These are phyloP conservation scores for Apiospora pterosperma DNA, from an alignment of 2,329 filamentous ascomycete species.

Conservation along the genomic window DNA sequence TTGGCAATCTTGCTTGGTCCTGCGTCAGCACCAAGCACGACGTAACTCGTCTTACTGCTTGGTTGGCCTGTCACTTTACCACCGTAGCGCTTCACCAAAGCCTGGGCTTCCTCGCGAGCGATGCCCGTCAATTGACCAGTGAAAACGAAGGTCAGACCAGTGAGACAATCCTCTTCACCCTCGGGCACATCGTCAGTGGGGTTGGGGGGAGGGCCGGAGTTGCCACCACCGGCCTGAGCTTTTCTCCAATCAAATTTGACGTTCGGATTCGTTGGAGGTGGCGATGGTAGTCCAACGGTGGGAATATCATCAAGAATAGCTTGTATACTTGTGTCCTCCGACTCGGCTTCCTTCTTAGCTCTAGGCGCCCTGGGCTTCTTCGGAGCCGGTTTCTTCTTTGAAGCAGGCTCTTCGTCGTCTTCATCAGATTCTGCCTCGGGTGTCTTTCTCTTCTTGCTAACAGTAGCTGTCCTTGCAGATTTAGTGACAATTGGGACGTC, in stretches of 20 bases:
- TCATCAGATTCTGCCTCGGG: constrained; percentile 56
- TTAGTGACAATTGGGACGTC: constrained; percentile 24
- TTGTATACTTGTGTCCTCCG: constrained; percentile 71
- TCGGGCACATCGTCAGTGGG: constrained; percentile 70
- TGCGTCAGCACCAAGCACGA: constrained; percentile 86
- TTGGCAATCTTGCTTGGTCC: constrained; percentile 90
- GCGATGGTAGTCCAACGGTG: constrained; percentile 76
- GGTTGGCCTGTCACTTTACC: constrained; percentile 84
- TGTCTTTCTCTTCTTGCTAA: constrained; percentile 55
- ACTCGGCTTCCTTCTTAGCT: constrained; percentile 61
- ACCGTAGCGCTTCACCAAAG: constrained; percentile 87
- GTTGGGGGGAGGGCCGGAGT: constrained; percentile 60
- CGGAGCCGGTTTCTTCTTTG: constrained; percentile 51
- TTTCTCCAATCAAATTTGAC: constrained; percentile 80
- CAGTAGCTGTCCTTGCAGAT: constrained; percentile 26
- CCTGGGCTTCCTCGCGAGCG: constrained; percentile 79
- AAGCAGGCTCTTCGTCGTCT: constrained; percentile 46
- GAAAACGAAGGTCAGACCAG: constrained; percentile 90
- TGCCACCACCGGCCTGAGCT: constrained; percentile 52
- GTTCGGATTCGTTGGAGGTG: constrained; percentile 67
- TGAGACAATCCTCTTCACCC: constrained; percentile 85
- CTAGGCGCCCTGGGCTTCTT: constrained; percentile 57
- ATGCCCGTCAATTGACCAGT: constrained; percentile 82
- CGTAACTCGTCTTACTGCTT: constrained; percentile 90
- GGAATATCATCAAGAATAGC: constrained; percentile 87